Conservation (phyloP, 208 protist genomes). For the Balamuthia mandrillaris region DNA sequence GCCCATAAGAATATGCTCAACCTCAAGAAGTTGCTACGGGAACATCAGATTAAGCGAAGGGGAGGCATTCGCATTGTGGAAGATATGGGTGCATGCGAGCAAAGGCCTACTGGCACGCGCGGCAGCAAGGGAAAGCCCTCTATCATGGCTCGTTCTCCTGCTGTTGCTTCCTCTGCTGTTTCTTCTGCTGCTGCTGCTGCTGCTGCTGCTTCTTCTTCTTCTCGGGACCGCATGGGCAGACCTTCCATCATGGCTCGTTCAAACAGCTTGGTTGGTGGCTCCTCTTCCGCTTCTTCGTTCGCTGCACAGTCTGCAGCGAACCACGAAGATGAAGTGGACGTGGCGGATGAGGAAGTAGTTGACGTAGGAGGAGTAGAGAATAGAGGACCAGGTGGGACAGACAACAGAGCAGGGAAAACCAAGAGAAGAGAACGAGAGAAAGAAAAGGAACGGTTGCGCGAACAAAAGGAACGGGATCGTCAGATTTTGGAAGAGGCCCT, state of each 20-base stretch:
- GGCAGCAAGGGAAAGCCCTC: background rate
- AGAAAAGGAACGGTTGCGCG: too few species aligned
- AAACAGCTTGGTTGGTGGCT: too few species aligned
- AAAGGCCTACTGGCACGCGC: background rate
- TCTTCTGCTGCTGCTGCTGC: background rate
- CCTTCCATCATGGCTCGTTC: conserved; percentile 42
- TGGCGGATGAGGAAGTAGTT: too few species aligned
- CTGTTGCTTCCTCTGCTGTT: background rate
- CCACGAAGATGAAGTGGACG: too few species aligned
- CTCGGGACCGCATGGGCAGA: background rate
- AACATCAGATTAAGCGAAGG: conserved; percentile 34
- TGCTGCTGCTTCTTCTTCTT: background rate
- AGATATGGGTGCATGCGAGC: background rate
- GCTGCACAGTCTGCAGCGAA: too few species aligned
- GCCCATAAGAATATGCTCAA: conserved; percentile 44
- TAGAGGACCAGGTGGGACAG: too few species aligned
- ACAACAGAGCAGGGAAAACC: too few species aligned
- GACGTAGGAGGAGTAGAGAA: too few species aligned
- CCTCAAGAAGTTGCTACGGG: conserved; percentile 39
- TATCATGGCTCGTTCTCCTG: background rate
- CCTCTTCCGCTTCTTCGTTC: background rate
- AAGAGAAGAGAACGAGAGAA: too few species aligned
- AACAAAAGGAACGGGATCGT: too few species aligned
- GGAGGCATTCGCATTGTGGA: background rate
- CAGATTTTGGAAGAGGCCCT: too few species aligned